Percentiles rank a stretch among this genome's conserved stretches.
Conservation (phyloP, 2,329 filamentous ascomycete genomes). For the Neonectria ditissima region DNA sequence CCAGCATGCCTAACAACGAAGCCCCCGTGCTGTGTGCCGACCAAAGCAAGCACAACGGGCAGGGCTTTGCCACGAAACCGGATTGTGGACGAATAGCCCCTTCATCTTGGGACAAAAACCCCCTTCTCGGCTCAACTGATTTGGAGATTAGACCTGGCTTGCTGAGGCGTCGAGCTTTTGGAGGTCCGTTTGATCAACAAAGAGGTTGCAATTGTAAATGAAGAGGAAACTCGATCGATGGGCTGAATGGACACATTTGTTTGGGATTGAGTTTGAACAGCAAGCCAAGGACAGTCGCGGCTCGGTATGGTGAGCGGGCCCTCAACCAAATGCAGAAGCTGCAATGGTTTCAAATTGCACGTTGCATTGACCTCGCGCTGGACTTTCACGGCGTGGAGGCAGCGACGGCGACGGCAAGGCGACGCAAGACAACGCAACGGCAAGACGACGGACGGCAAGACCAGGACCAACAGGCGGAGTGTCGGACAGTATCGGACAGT, state of each 20-base stretch:
- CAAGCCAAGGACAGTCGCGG: neutral
- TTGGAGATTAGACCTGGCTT: neutral
- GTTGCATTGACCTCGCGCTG: neutral
- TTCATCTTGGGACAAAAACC: neutral
- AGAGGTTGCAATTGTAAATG: neutral
- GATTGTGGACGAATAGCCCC: neutral
- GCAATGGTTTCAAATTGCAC: neutral
- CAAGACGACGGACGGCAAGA: neutral
- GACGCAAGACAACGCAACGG: too few relatives aligned
- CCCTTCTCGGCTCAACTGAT: neutral
- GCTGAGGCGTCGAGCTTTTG: neutral
- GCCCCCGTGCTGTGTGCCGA: neutral
- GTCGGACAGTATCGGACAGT: neutral
- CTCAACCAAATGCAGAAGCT: neutral
- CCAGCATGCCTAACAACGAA: neutral
- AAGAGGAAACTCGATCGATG: too few relatives aligned
- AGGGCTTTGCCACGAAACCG: neutral
- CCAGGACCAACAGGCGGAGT: constrained; percentile 3
- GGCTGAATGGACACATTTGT: neutral
- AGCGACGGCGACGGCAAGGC: neutral
- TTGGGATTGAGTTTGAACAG: neutral
- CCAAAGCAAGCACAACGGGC: neutral
- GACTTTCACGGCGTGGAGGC: constrained; percentile 3
- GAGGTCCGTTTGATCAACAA: neutral
- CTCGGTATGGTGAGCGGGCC: neutral